These are phyloP conservation scores for Cyberlindnera sargentensis DNA, from an alignment of 805 yeast species.

Conservation along the genomic window DNA sequence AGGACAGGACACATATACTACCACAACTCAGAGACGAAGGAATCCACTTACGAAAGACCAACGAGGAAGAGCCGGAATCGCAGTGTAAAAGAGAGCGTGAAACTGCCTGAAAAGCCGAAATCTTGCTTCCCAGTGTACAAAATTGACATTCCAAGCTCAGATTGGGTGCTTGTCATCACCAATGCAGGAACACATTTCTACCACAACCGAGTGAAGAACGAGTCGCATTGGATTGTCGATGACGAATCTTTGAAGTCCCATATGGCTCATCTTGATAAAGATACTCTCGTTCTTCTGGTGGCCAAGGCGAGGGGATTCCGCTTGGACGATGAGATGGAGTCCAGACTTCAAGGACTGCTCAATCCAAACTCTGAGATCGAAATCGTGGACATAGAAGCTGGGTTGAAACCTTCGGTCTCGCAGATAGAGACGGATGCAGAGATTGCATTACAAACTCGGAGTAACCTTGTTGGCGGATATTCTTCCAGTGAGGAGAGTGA, in stretches of 20 bases:
- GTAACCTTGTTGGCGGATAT: constrained; percentile 11
- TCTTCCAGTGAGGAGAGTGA: constrained; percentile 16
- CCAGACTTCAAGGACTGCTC: not conserved
- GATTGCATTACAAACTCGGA: not conserved
- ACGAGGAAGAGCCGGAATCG: not conserved
- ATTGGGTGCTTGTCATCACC: constrained; percentile 38
- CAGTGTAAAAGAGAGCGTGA: not conserved
- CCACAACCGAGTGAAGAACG: constrained; percentile 23
- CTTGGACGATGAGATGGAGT: constrained; percentile 9
- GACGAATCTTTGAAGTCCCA: constrained; percentile 23
- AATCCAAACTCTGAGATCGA: not conserved
- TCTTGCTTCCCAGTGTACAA: constrained; percentile 1
- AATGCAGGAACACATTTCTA: constrained; percentile 37
- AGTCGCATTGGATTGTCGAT: constrained; percentile 31
- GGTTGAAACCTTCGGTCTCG: not conserved
- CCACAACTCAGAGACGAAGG: constrained; percentile 30
- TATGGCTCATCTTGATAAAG: constrained; percentile 23
- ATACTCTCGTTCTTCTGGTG: constrained; percentile 24
- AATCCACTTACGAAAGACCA: constrained; percentile 35
- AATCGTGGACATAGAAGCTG: not conserved
- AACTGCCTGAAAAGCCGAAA: not conserved
- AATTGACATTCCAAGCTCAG: constrained; percentile 4
- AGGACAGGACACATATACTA: constrained; percentile 28
- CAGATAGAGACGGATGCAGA: not conserved
- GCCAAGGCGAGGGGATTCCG: constrained; percentile 34